Conservation (phyloP, 495 filamentous ascomycete genomes). For the Cladorrhinum samala region DNA sequence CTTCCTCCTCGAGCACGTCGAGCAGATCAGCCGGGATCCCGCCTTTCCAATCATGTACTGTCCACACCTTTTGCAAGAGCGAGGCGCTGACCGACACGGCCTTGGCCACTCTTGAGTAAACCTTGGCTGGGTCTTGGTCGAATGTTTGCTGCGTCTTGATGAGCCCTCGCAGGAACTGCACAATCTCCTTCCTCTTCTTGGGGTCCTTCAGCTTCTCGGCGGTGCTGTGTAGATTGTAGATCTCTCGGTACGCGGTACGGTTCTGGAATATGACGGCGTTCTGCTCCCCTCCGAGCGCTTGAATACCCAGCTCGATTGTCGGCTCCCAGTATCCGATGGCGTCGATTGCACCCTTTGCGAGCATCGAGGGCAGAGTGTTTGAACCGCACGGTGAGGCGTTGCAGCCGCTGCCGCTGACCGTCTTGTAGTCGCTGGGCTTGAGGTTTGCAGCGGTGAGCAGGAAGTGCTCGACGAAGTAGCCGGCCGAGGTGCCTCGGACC, state of each 20-base stretch:
- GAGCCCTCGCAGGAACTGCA: neutral
- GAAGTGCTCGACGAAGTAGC: slow-evolving; percentile 32
- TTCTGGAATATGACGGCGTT: neutral
- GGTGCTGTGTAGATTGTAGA: neutral
- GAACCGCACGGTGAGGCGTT: neutral
- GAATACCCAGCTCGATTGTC: neutral
- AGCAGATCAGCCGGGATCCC: neutral
- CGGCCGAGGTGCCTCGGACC: slow-evolving; percentile 31
- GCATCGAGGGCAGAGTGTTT: neutral
- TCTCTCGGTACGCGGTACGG: neutral
- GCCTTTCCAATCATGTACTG: neutral
- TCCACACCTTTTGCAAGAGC: neutral
- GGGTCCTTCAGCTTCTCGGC: neutral
- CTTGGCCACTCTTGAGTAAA: neutral
- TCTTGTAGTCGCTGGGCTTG: slow-evolving; percentile 24
- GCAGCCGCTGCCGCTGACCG: slow-evolving; percentile 5
- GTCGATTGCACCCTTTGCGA: neutral
- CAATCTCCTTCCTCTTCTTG: neutral
- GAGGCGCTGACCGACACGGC: neutral
- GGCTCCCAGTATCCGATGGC: neutral
- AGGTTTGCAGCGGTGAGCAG: slow-evolving; percentile 31
- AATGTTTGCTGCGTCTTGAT: neutral
- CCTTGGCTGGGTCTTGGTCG: neutral
- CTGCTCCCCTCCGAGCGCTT: neutral
- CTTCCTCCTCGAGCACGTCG: neutral